Conservation (phyloP, 208 protist genomes). For the Acanthamoeba sp. region DNA sequence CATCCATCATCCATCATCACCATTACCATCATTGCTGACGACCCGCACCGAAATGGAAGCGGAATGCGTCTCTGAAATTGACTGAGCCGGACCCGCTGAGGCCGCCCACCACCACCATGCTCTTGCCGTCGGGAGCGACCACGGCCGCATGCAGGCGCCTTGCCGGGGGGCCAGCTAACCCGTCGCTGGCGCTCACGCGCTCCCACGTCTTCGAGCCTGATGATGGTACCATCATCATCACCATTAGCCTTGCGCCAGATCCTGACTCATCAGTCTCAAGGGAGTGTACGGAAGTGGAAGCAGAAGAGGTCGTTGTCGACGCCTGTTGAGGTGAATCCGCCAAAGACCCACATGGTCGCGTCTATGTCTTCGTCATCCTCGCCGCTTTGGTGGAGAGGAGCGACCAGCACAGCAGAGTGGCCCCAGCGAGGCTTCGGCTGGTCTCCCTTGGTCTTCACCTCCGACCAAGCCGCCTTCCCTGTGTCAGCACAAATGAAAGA, state of each 20-base stretch:
- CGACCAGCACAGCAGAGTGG: constrained; percentile 21
- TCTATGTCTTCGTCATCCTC: neutral
- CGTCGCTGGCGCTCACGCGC: neutral
- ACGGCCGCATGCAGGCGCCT: constrained; percentile 23
- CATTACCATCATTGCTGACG: neutral
- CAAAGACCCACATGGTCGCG: constrained; percentile 49
- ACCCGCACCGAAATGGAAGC: constrained; percentile 3
- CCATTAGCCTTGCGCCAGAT: neutral
- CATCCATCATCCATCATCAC: too few species aligned
- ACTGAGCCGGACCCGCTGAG: neutral
- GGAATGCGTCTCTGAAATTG: neutral
- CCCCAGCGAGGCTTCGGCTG: neutral
- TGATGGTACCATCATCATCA: too few species aligned
- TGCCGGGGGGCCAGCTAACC: neutral
- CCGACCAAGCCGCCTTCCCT: neutral
- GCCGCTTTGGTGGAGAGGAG: too few species aligned
- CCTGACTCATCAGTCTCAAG: neutral
- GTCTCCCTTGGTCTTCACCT: constrained; percentile 50
- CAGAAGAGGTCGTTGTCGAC: constrained; percentile 34
- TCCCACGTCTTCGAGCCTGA: constrained; percentile 8
- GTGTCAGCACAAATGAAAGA: neutral
- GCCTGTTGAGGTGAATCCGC: neutral
- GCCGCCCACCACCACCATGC: constrained; percentile 41
- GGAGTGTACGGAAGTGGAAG: constrained; percentile 41
- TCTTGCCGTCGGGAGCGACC: neutral